A percentile compares a stretch with the other conserved stretches of the same genome.
Evolutionary conservation across 495 filamentous ascomycete species (phyloP).

Genomic region (Penicillium roqueforti): DNA sequence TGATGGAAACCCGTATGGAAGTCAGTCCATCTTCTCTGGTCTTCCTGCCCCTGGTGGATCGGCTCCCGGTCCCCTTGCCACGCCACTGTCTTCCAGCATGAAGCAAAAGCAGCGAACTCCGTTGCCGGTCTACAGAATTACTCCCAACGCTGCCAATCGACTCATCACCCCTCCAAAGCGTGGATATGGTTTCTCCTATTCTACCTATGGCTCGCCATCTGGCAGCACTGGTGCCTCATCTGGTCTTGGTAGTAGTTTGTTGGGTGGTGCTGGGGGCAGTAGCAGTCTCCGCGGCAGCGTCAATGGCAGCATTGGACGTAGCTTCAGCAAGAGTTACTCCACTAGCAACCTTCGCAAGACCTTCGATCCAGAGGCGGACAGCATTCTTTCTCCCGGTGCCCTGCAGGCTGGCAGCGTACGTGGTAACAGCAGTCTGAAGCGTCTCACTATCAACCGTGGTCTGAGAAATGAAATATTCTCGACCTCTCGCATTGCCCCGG

Average conservation of each 20-base stretch:
- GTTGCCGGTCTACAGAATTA: slow-evolving; percentile 84
- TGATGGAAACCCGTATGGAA: slow-evolving; percentile 76
- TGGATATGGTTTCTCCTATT: slow-evolving; percentile 86
- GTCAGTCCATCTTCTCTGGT: slow-evolving; percentile 69
- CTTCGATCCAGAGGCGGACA: slow-evolving; percentile 65
- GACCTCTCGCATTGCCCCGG: slow-evolving; percentile 21
- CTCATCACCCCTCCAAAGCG: slow-evolving; percentile 76
- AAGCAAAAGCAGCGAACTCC: slow-evolving; percentile 71
- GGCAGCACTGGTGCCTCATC: slow-evolving; percentile 69
- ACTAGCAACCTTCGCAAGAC: slow-evolving; percentile 65
- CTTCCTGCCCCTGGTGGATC: slow-evolving; percentile 58
- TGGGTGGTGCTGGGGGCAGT: slow-evolving; percentile 47
- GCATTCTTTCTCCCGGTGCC: slow-evolving; percentile 79
- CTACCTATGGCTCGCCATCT: slow-evolving; percentile 76
- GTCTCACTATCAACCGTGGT: slow-evolving; percentile 82
- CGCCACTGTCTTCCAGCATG: slow-evolving; percentile 68
- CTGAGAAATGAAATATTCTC: slow-evolving; percentile 73
- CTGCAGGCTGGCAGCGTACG: slow-evolving; percentile 67
- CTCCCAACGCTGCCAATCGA: slow-evolving; percentile 70
- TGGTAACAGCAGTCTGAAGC: slow-evolving; percentile 69
- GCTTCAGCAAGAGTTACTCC: slow-evolving; percentile 56
- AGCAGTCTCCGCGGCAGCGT: slow-evolving; percentile 35
- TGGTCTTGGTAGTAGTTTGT: slow-evolving; percentile 58
- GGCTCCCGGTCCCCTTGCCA: slow-evolving; percentile 79
- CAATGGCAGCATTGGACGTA: slow-evolving; percentile 57